Conservation (phyloP, 305 asterid species). For the Petunia hybrid region DNA sequence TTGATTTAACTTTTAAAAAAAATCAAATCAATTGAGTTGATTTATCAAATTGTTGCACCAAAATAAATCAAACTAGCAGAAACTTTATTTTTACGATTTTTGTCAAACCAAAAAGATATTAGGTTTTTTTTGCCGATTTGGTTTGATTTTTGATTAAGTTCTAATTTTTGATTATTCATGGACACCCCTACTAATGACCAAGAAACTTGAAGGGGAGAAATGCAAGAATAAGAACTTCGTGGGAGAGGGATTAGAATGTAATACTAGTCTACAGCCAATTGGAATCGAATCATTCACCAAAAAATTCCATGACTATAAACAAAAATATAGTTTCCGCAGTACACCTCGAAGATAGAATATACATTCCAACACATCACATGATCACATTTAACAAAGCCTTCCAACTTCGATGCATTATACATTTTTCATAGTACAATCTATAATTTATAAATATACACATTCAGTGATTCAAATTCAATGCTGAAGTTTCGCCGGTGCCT, state of each 20-base stretch:
- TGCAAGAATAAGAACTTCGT: not conserved
- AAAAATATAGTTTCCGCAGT: not conserved
- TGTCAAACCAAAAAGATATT: too few species aligned
- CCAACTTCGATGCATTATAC: slow-evolving; percentile 17
- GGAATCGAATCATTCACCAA: not conserved
- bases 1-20: too few species aligned
- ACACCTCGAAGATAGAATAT: not conserved
- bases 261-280: not conserved
- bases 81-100: too few species aligned
- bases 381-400: not conserved
- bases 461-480: slow-evolving; percentile 21
- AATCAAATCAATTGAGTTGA: too few species aligned
- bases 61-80: too few species aligned
- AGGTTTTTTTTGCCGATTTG: too few species aligned
- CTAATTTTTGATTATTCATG: too few species aligned
- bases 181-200: too few species aligned
- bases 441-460: not conserved
- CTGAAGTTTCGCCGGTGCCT: not conserved
- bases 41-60: too few species aligned
- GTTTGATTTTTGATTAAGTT: too few species aligned
- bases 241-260: not conserved
- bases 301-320: not conserved
- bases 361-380: slow-evolving; percentile 28
- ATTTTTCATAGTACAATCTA: not conserved
- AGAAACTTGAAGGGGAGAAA: not conserved